These are phyloP conservation scores for Myochromella boudieri DNA, from an alignment of 768 basidiomycete species.

Conservation along the genomic window DNA sequence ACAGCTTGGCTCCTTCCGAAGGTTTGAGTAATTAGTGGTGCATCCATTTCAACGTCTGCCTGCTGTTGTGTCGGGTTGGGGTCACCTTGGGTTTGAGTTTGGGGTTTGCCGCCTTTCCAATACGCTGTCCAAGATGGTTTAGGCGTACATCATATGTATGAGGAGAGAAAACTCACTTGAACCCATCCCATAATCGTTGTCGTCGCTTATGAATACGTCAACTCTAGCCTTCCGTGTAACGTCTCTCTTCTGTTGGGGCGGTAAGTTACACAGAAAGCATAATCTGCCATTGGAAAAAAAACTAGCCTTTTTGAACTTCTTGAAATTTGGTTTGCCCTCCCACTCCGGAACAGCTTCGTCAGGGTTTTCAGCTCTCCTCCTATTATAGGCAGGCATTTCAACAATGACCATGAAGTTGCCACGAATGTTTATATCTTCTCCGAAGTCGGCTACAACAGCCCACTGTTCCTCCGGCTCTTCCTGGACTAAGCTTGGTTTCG, in stretches of 20 bases:
- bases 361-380: conserved; percentile 20
- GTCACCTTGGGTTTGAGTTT: conserved; percentile 18
- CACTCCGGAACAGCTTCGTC: conserved; percentile 30
- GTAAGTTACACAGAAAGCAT: too few species aligned
- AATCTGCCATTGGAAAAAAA: not conserved
- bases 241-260: conserved; percentile 24
- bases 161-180: conserved; percentile 35
- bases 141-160: conserved; percentile 1
- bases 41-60: conserved; percentile 12
- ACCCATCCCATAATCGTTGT: conserved; percentile 56
- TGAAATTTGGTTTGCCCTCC: conserved; percentile 65
- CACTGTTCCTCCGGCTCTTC: conserved; percentile 54
- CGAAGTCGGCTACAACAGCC: conserved; percentile 65
- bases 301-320: conserved; percentile 76
- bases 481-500: conserved; percentile 54
- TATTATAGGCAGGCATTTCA: conserved; percentile 57
- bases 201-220: conserved; percentile 50
- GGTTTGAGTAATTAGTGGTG: conserved; percentile 18
- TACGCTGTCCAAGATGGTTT: conserved; percentile 39
- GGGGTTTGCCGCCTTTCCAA: conserved; percentile 46
- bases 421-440: conserved; percentile 55
- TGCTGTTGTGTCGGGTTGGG: conserved; percentile 21
- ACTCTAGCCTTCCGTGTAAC: conserved; percentile 34
- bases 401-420: conserved; percentile 83
- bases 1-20: conserved; percentile 21